These are phyloP conservation scores for Penicillium goetzii DNA, from an alignment of 495 filamentous ascomycete species.

Conservation along the genomic window DNA sequence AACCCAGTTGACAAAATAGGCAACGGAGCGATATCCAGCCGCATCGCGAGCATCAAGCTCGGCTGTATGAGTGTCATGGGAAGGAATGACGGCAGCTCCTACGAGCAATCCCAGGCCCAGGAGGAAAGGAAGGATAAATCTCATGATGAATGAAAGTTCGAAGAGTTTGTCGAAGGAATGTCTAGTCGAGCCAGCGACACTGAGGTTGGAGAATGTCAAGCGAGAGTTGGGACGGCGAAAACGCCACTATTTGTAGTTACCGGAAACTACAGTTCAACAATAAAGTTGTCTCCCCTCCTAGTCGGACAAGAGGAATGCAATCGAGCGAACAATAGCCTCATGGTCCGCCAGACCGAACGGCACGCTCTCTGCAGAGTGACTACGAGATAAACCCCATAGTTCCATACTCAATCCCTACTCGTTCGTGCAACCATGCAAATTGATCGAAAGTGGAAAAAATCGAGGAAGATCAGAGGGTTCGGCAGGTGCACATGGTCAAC, in stretches of 20 bases:
- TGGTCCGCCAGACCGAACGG: conserved; percentile 15
- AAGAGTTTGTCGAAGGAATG: not conserved
- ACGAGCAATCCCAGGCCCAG: conserved; percentile 22
- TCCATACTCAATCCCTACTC: not conserved
- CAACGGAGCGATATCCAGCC: conserved; percentile 65
- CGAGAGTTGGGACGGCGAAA: not conserved
- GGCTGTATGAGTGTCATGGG: conserved; percentile 3
- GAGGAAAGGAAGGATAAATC: conserved; percentile 16
- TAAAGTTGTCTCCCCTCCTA: not conserved
- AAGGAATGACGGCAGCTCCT: conserved; percentile 18
- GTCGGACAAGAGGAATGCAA: not conserved
- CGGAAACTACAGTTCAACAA: not conserved
- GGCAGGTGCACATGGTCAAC: conserved; percentile 13
- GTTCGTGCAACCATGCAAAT: not conserved
- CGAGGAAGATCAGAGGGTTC: conserved; percentile 7
- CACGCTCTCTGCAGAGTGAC: conserved; percentile 15
- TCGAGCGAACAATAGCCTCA: not conserved
- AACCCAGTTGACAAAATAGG: conserved; percentile 85
- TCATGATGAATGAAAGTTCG: conserved; percentile 19
- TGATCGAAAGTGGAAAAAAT: not conserved
- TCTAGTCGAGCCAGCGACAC: conserved; percentile 20
- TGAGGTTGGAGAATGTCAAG: conserved; percentile 5
- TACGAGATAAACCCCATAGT: not conserved
- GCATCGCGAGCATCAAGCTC: conserved; percentile 22
- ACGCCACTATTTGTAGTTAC: conserved; percentile 4